These are phyloP conservation scores for Exophiala aquamarina DNA, from an alignment of 2,329 filamentous ascomycete genomes.

Conservation along the genomic window DNA sequence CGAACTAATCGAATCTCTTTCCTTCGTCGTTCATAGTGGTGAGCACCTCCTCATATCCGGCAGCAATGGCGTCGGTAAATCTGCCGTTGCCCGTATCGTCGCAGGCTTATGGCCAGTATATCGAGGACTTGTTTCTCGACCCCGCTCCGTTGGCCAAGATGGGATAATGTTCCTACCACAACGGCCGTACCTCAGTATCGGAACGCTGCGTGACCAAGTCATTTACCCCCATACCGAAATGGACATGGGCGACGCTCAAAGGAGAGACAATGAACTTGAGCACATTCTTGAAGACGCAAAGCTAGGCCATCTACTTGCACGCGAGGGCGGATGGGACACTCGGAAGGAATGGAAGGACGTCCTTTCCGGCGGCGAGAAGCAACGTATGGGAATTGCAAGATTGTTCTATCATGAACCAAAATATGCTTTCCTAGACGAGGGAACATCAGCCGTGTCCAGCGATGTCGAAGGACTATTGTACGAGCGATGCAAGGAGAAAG, in stretches of 20 bases:
- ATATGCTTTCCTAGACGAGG: slow-evolving; percentile 94
- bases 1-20: slow-evolving; percentile 83
- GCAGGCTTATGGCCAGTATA: slow-evolving; percentile 96
- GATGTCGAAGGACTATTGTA: slow-evolving; percentile 95
- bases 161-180: slow-evolving; percentile 99
- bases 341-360: slow-evolving; percentile 99
- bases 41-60: slow-evolving; percentile 95
- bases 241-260: slow-evolving; percentile 83
- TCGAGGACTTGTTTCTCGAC: slow-evolving; percentile 84
- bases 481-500: slow-evolving; percentile 86
- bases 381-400: slow-evolving; percentile 87
- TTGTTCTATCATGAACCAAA: slow-evolving; percentile 91
- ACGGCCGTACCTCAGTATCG: slow-evolving; percentile 85
- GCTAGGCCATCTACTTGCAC: slow-evolving; percentile 83
- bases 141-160: slow-evolving; percentile 75
- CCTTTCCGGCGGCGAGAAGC: slow-evolving; percentile 95
- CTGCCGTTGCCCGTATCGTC: slow-evolving; percentile 79
- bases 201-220: slow-evolving; percentile 92
- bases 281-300: slow-evolving; percentile 77
- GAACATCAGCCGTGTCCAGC: slow-evolving; percentile 87
- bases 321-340: slow-evolving; percentile 95
- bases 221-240: slow-evolving; percentile 95
- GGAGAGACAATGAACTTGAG: slow-evolving; percentile 75
- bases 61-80: slow-evolving; percentile 92
- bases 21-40: slow-evolving; percentile 83